A percentile compares a stretch with the other conserved stretches of the same genome.
These are phyloP conservation scores for Tillandsia fasciculata DNA, from an alignment of 176 grass and related monocot species.

Conservation along the genomic window DNA sequence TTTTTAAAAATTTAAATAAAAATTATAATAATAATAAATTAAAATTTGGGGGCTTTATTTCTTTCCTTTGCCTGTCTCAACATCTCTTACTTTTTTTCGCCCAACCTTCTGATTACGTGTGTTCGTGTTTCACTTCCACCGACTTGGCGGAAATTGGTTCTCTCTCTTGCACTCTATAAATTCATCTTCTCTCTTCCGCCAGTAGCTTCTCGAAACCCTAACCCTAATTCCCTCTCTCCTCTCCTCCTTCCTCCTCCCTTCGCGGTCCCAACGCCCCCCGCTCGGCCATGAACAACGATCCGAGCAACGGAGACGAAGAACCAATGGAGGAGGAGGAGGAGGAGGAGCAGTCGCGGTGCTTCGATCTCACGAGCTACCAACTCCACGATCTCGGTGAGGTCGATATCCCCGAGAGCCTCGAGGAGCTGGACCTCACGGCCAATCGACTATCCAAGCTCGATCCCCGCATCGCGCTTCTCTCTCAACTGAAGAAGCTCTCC, in stretches of 20 bases:
- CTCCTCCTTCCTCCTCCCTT: neutral
- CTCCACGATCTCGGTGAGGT: slow-evolving; percentile 75
- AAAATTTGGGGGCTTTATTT: too few relatives aligned
- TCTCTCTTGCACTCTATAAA: neutral
- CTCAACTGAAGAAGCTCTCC: slow-evolving; percentile 61
- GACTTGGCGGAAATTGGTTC: neutral
- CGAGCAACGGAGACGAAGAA: slow-evolving; percentile 7
- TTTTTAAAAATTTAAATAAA: too few relatives aligned
- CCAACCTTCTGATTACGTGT: too few relatives aligned
- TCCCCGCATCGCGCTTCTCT: slow-evolving; percentile 44
- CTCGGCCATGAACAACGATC: neutral
- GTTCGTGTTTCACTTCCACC: too few relatives aligned
- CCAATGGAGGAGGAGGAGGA: slow-evolving; percentile 31
- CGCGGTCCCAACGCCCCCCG: neutral
- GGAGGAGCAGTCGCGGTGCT: slow-evolving; percentile 21
- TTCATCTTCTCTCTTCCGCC: neutral
- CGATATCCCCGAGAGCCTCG: slow-evolving; percentile 65
- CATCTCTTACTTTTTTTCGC: too few relatives aligned
- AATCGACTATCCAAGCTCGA: slow-evolving; percentile 70
- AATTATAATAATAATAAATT: too few relatives aligned
- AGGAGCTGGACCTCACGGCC: slow-evolving; percentile 87
- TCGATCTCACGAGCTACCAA: slow-evolving; percentile 86
- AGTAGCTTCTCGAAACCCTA: neutral
- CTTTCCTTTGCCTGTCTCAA: too few relatives aligned
- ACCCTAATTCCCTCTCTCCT: neutral